These are phyloP conservation scores for Aspergillus ochraceus DNA, from an alignment of 2,329 filamentous ascomycete species.

Conservation along the genomic window DNA sequence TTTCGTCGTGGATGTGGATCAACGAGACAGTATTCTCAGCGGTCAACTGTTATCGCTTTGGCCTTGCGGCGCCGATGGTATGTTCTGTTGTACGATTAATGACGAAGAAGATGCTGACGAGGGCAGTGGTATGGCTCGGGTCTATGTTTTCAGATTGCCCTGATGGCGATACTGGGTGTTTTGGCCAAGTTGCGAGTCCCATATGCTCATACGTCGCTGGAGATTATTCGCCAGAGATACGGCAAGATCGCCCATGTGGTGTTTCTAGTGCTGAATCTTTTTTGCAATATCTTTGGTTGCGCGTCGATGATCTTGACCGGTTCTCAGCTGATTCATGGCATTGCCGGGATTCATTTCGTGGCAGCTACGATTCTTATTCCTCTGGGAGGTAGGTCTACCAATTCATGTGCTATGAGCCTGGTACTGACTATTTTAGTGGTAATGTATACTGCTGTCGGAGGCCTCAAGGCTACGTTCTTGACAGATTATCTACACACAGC, in stretches of 20 bases:
- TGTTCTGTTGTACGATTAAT: neutral
- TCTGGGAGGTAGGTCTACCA: conserved; percentile 39
- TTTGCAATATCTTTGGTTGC: conserved; percentile 48
- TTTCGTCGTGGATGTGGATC: conserved; percentile 43
- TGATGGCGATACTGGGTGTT: conserved; percentile 52
- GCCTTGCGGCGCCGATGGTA: conserved; percentile 37
- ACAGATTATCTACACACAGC: conserved; percentile 52
- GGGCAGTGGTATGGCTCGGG: conserved; percentile 39
- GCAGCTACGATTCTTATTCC: conserved; percentile 50
- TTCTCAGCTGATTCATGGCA: conserved; percentile 47
- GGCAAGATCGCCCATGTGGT: conserved; percentile 43
- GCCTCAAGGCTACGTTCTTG: conserved; percentile 52
- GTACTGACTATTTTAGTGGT: conserved; percentile 36
- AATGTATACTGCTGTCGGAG: conserved; percentile 50
- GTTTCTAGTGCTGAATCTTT: conserved; percentile 44
- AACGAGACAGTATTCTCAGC: conserved; percentile 39
- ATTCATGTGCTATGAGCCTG: neutral
- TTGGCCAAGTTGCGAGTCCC: conserved; percentile 52
- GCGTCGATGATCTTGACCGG: conserved; percentile 49
- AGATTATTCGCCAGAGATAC: conserved; percentile 52
- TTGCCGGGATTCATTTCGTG: conserved; percentile 51
- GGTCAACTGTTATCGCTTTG: conserved; percentile 35
- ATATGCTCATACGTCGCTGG: conserved; percentile 53
- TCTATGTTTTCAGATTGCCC: conserved; percentile 50
- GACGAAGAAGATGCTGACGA: neutral